Percentiles rank a stretch among this genome's conserved stretches.
Evolutionary conservation across 1,139 yeast genomes (phyloP).

Genomic region (Yamadazyma oceani): DNA sequence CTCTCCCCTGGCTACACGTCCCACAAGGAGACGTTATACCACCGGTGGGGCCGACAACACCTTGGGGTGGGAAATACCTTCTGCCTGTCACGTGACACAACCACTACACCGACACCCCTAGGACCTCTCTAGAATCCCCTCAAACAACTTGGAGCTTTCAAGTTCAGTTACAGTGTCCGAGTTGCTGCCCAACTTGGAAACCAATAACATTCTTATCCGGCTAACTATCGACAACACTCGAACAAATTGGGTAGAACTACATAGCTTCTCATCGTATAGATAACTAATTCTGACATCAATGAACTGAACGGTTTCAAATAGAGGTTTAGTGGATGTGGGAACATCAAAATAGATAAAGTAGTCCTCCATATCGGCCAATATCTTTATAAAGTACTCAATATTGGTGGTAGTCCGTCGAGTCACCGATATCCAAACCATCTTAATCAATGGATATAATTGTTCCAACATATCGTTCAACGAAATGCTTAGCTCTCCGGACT

Average conservation of each 20-base stretch:
- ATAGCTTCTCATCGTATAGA: conserved; percentile 12
- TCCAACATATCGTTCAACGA: conserved; percentile 39
- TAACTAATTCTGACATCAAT: conserved; percentile 14
- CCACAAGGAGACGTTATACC: no score
- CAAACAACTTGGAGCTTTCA: conserved; percentile 40
- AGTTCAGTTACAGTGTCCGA: conserved; percentile 22
- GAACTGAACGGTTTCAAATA: conserved; percentile 15
- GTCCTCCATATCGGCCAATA: conserved; percentile 69
- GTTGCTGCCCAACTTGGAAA: conserved; percentile 10
- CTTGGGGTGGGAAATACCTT: no score
- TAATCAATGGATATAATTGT: conserved; percentile 49
- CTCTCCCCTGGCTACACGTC: no score
- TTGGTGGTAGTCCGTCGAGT: conserved; percentile 45
- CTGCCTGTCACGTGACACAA: no score
- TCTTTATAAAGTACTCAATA: conserved; percentile 55
- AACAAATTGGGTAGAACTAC: conserved; percentile 46
- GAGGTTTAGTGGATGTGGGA: not conserved
- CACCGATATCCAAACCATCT: conserved; percentile 59
- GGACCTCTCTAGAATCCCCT: conserved; percentile 34
- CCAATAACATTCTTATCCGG: conserved; percentile 39
- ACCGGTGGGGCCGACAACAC: no score
- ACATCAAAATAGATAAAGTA: conserved; percentile 47
- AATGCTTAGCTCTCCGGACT: conserved; percentile 39
- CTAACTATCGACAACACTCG: conserved; percentile 48
- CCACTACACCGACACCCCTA: no score